Base-by-base conservation (phyloP, 768 basidiomycete species). In the Clathrus columnatus region DNA sequence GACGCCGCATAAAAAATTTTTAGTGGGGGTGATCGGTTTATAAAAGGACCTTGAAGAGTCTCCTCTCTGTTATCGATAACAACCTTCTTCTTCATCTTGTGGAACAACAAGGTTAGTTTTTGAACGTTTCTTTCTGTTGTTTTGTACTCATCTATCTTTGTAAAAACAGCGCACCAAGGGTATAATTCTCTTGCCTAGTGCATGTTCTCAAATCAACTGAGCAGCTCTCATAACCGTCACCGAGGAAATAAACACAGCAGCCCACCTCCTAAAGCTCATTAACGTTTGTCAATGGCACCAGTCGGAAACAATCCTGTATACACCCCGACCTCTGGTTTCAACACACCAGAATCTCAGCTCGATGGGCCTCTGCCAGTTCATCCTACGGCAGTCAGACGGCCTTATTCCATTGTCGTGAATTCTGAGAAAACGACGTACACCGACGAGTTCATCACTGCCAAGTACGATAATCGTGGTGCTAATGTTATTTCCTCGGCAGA, bases 161-260 rank as follows among this genome's bases (percentile, higher is more conserved):
- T 7, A 47, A 7, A 18, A 23, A n/a, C n/a, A n/a, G n/a, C 26
- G 21, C 21, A 47, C 21, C 14, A 46, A 28, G 11, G 20, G 50
- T 26, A 36, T 8, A 28, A 36, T 26, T 30, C 7, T 21, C 56
- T 49, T 48, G 46, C 47, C 51, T 54, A 48, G 60, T 90, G 86
- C 81, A 93, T 93, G 91, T 95, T 85, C 88, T 90, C 87, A 61
- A 93, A 94, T 87, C 84, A 85, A 70, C 86, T 93, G 63, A 84
- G 85, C 72, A 87, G 85, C 72, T 75, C 82, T 62, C 91, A 94
- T 76, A 94, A 94, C 75, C 78, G 80, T 64, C 80, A 87, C 75
- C 79, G 90, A 83, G 92, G 92, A 76, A 70, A 67, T 65, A 92
- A 88, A 69, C 92, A 94, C 78, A 82, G 85, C 62, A 73, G 74